A percentile compares a stretch with the other conserved stretches of the same genome.
Conservation (phyloP, 257 asterid species). For the Capsicum rhomboideum region DNA sequence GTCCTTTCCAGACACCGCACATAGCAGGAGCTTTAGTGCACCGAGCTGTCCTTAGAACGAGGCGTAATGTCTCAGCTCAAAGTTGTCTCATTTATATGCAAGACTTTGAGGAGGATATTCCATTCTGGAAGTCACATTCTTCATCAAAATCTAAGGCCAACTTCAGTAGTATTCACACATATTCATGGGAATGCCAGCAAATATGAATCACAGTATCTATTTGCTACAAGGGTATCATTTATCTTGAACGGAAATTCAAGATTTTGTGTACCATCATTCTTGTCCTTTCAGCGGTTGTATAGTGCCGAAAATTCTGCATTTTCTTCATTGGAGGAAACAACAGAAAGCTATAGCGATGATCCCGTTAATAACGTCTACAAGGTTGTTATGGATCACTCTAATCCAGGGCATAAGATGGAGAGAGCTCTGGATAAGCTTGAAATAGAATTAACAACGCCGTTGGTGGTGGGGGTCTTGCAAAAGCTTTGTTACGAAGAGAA, state of each 20-base stretch:
- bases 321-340: slow-evolving; percentile 8
- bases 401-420: slow-evolving; percentile 76
- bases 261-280: slow-evolving; percentile 1
- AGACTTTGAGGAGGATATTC: background rate
- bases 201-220: background rate
- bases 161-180: background rate
- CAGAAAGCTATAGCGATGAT: slow-evolving; percentile 12
- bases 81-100: background rate
- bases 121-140: background rate
- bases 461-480: slow-evolving; percentile 59
- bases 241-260: background rate
- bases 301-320: slow-evolving; percentile 21
- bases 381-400: slow-evolving; percentile 50
- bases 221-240: background rate
- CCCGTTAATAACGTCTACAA: slow-evolving; percentile 41
- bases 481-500: slow-evolving; percentile 74
- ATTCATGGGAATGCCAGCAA: background rate
- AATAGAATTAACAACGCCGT: slow-evolving; percentile 48
- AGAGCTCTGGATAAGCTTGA: slow-evolving; percentile 52
- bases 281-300: slow-evolving; percentile 26
- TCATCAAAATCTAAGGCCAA: background rate
- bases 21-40: too few relatives aligned
- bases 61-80: background rate
- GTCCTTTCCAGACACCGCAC: too few relatives aligned
- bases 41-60: too few relatives aligned